Base-by-base conservation (phyloP, 805 yeast species). In the Lipomyces oligophaga region DNA sequence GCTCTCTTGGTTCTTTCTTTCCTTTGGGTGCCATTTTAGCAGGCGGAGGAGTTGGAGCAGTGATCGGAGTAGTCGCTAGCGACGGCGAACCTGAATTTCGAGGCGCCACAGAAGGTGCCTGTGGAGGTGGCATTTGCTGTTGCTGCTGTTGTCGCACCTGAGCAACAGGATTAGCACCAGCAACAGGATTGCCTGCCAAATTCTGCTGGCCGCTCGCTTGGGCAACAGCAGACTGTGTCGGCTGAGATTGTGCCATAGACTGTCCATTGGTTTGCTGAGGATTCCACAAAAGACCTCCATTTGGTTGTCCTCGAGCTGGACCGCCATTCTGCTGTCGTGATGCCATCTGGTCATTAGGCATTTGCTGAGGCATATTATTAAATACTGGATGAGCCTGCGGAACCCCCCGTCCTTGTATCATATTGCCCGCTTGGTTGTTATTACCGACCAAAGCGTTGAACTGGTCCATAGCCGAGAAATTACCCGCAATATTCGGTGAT, bases 391-490 rank as follows among this genome's bases (percentile, higher is more conserved):
- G 41, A 20, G 42, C 49, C n/a, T 43, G 55, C 10, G 36, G 48
- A 11, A 38, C 44, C 7, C 47, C 49, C 15, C 54, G 55, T 47
- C 44, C 41, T n/a, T n/a, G n/a, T 41, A 52, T 52, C 43, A 47
- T 36, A 33, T 49, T 51, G 32, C 47, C 47, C 1, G n/a, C 28
- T 7, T 18, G 54, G 10, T 56, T 54, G 31, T 44, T 49, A 21
- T 56, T 51, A 42, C 63, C 62, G 19, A 60, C 64, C 48, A 62
- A 52, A 7, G 61, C 59, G 34, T 62, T 62, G 41, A 60, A 62
- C 44, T 50, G 55, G 46, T 62, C 66, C 33, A 59, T 53, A n/a
- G 56, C 57, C 11, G 46, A 50, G 28, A 46, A 50, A 27, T 60
- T 60, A 34, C 50, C 52, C 7, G 41, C 52, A 31, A 61, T 43